A percentile compares a stretch with the other conserved stretches of the same genome.
phyloP scores from a whole-genome alignment of 768 basidiomycete species.

The Leccinum boreale region DNA sequence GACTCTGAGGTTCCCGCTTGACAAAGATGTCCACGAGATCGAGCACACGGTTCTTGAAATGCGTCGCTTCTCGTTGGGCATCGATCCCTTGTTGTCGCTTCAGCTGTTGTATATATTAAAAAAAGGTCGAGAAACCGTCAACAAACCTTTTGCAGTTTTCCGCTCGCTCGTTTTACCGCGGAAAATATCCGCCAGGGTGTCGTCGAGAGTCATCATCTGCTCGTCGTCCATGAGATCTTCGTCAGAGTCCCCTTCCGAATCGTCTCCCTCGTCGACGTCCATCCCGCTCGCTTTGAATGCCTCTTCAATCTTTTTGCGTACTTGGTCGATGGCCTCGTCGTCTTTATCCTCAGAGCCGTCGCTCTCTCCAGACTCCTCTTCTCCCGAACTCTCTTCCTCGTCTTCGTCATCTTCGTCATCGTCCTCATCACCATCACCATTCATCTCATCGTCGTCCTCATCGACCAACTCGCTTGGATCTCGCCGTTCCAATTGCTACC shows the following conservation, averaged over 20 bases:
- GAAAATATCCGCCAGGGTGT: constrained; percentile 87
- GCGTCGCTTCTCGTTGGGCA: constrained; percentile 83
- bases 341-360: constrained; percentile 48
- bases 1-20: constrained; percentile 73
- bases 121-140: not conserved
- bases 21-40: constrained; percentile 89
- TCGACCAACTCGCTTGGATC: constrained; percentile 52
- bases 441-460: constrained; percentile 44
- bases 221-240: constrained; percentile 91
- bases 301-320: constrained; percentile 66
- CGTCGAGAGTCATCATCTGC: constrained; percentile 96
- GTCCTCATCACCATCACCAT: constrained; percentile 32
- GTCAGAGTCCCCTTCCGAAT: constrained; percentile 48
- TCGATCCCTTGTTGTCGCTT: constrained; percentile 44
- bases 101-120: not conserved
- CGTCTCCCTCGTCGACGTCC: constrained; percentile 46
- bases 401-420: constrained; percentile 37
- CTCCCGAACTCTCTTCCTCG: constrained; percentile 31
- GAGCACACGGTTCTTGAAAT: constrained; percentile 95
- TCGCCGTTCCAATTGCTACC: constrained; percentile 80
- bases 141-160: constrained; percentile 64
- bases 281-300: constrained; percentile 59
- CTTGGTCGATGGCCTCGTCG: constrained; percentile 44
- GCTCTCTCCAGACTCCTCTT: constrained; percentile 33
- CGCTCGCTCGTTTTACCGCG: constrained; percentile 58